These are phyloP conservation scores for Aspergillus costaricaensis DNA, from an alignment of 2,329 filamentous ascomycete species.

Conservation along the genomic window DNA sequence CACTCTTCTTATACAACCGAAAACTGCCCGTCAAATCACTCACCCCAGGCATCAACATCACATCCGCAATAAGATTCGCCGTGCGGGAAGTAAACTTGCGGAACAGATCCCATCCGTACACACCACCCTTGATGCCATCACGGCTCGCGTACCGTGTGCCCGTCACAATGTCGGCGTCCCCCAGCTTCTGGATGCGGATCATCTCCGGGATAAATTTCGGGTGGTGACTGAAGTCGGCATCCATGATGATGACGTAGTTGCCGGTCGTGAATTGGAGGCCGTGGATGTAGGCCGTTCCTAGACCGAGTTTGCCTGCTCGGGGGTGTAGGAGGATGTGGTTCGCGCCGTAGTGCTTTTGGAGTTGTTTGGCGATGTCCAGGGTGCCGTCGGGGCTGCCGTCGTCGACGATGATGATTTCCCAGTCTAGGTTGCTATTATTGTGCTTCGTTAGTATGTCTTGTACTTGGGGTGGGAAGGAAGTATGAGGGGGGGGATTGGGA, in stretches of 20 bases:
- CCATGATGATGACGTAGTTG: conserved; percentile 99
- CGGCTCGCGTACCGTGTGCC: conserved; percentile 90
- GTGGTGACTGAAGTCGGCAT: conserved; percentile 98
- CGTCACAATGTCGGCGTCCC: conserved; percentile 92
- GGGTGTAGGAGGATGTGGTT: conserved; percentile 80
- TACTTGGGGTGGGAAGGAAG: too few relatives aligned
- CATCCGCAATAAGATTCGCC: conserved; percentile 94
- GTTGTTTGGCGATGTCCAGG: conserved; percentile 84
- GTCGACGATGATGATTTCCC: conserved; percentile 97
- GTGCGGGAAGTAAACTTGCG: conserved; percentile 70
- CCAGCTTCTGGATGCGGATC: conserved; percentile 76
- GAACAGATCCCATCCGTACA: conserved; percentile 96
- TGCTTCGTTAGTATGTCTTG: not conserved
- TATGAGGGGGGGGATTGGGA: too few relatives aligned
- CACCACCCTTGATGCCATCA: conserved; percentile 64
- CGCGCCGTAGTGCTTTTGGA: conserved; percentile 77
- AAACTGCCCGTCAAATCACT: conserved; percentile 96
- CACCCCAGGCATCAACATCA: conserved; percentile 86
- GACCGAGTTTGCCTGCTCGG: conserved; percentile 91
- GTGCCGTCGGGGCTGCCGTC: conserved; percentile 97
- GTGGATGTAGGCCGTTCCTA: conserved; percentile 94
- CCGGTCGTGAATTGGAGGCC: conserved; percentile 86
- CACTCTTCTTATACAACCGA: conserved; percentile 86
- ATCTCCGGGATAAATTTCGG: conserved; percentile 98
- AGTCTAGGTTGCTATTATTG: conserved; percentile 75